Evolutionary conservation across 2,329 filamentous ascomycete species (phyloP).

Genomic region (Endoconidiophora laricicola): DNA sequence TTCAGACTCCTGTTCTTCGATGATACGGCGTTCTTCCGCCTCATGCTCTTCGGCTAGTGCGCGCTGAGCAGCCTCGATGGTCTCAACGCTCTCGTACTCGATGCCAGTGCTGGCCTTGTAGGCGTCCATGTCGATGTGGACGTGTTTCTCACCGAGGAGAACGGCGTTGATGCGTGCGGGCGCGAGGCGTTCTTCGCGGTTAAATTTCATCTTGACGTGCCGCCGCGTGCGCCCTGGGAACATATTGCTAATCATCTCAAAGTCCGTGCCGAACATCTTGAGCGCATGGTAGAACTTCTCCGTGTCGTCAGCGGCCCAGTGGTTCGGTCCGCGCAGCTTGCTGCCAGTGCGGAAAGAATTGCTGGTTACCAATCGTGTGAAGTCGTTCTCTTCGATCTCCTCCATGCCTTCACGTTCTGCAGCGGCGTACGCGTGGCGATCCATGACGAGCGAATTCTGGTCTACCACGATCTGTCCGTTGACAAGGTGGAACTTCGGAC

Average conservation of each 20-base stretch:
- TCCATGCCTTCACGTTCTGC: constrained; percentile 37
- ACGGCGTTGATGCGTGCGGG: constrained; percentile 46
- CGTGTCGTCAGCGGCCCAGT: constrained; percentile 56
- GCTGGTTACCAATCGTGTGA: constrained; percentile 54
- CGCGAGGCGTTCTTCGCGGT: constrained; percentile 55
- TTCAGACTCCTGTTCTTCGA: constrained; percentile 31
- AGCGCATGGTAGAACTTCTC: constrained; percentile 62
- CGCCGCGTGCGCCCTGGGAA: constrained; percentile 56
- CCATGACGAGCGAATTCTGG: constrained; percentile 48
- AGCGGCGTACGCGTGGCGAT: constrained; percentile 47
- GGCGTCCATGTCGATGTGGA: constrained; percentile 42
- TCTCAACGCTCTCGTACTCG: constrained; percentile 38
- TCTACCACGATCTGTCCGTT: constrained; percentile 60
- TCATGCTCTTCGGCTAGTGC: constrained; percentile 29
- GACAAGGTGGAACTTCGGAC: constrained; percentile 44
- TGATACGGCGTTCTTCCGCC: constrained; percentile 25
- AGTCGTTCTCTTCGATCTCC: constrained; percentile 60
- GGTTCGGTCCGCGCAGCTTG: constrained; percentile 45
- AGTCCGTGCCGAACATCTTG: constrained; percentile 66
- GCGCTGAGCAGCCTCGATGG: constrained; percentile 38
- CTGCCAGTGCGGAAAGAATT: constrained; percentile 46
- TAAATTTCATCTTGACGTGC: constrained; percentile 70
- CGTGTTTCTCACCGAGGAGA: constrained; percentile 42
- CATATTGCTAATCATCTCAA: constrained; percentile 61
- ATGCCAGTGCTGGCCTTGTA: constrained; percentile 37